A percentile compares a stretch with the other conserved stretches of the same genome.
Evolutionary conservation across 2,329 filamentous ascomycete genomes (phyloP).

Genomic region (Neurospora sp.): DNA sequence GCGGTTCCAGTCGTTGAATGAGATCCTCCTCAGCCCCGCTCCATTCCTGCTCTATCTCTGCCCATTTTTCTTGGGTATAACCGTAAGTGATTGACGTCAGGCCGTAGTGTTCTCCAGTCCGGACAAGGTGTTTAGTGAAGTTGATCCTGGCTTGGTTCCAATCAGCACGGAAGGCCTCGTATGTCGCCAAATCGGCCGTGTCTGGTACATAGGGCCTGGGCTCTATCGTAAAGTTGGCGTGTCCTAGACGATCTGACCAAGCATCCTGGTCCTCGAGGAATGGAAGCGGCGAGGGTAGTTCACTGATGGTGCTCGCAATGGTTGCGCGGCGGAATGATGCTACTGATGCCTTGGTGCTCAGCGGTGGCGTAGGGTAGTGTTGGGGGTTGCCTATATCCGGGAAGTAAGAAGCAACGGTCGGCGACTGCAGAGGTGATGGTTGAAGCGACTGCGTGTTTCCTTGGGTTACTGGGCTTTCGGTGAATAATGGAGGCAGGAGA

Average conservation of each 20-base stretch:
- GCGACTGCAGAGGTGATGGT: slow-evolving; percentile 79
- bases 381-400: slow-evolving; percentile 30
- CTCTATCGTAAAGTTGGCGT: slow-evolving; percentile 85
- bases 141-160: slow-evolving; percentile 79
- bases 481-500: slow-evolving; percentile 72
- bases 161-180: slow-evolving; percentile 59
- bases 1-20: slow-evolving; percentile 39
- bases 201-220: slow-evolving; percentile 72
- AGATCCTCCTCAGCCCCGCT: slow-evolving; percentile 58
- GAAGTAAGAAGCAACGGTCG: slow-evolving; percentile 49
- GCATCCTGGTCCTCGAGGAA: slow-evolving; percentile 63
- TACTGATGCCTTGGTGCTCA: slow-evolving; percentile 68
- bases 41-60: slow-evolving; percentile 68
- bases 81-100: slow-evolving; percentile 80
- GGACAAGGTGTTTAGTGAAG: slow-evolving; percentile 80
- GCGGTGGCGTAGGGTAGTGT: slow-evolving; percentile 52
- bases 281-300: slow-evolving; percentile 45
- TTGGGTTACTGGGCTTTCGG: slow-evolving; percentile 38
- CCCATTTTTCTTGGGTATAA: slow-evolving; percentile 84
- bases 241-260: slow-evolving; percentile 78
- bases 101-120: slow-evolving; percentile 84
- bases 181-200: slow-evolving; percentile 44
- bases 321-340: slow-evolving; percentile 59
- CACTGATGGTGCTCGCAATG: slow-evolving; percentile 29
- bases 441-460: slow-evolving; percentile 42